Base-by-base conservation (phyloP, 345 rosid species). In the Eucalyptus virginea region DNA sequence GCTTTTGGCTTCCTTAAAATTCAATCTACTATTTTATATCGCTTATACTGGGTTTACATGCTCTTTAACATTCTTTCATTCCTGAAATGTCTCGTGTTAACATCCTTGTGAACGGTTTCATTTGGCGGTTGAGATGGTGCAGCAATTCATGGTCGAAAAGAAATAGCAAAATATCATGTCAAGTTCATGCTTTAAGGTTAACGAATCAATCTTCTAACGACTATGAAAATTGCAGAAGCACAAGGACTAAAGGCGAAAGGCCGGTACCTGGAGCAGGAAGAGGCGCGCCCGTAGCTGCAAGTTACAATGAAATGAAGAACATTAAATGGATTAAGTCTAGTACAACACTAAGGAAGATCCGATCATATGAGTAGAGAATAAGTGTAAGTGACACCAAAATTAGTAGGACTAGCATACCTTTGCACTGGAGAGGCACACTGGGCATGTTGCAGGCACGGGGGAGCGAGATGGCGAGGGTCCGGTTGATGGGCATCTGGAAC, bases 361-460 rank as follows among this genome's bases (percentile, higher is more conserved):
- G 28, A 77, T 11, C 47, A 77, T 21, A 40, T 77, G 9, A 77
- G 81, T 37, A 19, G 15, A 72, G 45, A 72, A 19, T 19, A 37
- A 72, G 30, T 77, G 30, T 6, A 1, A 21, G 16, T 4, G 47
- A 77, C 85, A 23, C 24, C 49, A 30, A 37, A 44, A 62, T 16
- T 6, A 16, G 18, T 24, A 62, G 52, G 37, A 24, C 16, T 30
- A 30, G 32, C 56, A 45, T 77, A 93, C 98, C 95, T 93, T 95
- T 91, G 96, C 99, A 97, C 81, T 96, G 97, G 89, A 98, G 88
- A 26, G 99, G 96, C 83, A 97, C 96, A 13, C 95, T 91, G 32
- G 97, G 93, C 98, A 95, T 95, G 94, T 95, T 97, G 88, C 99
- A 97, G 60, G 98, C 95, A 1, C 95, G 95, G 14, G 99, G 99